phyloP scores from a whole-genome alignment of 768 basidiomycete genomes.

The Tulasnella sp. region DNA sequence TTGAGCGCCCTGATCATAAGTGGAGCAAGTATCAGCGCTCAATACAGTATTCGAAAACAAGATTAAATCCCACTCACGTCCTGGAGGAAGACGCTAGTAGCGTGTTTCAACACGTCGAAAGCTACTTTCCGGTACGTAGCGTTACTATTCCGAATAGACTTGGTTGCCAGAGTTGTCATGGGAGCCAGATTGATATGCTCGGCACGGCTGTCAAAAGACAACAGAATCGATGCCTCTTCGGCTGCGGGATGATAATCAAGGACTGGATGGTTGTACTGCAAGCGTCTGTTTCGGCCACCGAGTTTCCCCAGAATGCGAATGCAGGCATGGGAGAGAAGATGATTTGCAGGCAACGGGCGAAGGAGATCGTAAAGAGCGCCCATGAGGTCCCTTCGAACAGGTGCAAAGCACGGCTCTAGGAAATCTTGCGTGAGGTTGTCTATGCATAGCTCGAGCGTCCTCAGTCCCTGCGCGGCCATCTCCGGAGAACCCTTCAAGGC shows the following conservation, averaged over 20 bases:
- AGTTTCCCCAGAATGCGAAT: slow-evolving; percentile 96
- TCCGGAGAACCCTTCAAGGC: slow-evolving; percentile 87
- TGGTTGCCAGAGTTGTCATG: slow-evolving; percentile 64
- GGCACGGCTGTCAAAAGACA: slow-evolving; percentile 71
- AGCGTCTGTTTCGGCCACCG: slow-evolving; percentile 88
- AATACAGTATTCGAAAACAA: slow-evolving; percentile 24
- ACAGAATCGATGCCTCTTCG: slow-evolving; percentile 66
- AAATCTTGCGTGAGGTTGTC: slow-evolving; percentile 98
- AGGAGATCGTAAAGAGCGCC: slow-evolving; percentile 89
- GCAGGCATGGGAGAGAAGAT: slow-evolving; percentile 90
- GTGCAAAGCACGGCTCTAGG: slow-evolving; percentile 91
- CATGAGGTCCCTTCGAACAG: slow-evolving; percentile 92
- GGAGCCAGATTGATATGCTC: slow-evolving; percentile 70
- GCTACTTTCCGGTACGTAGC: slow-evolving; percentile 48
- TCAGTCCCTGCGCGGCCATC: slow-evolving; percentile 90
- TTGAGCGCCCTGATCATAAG: slow-evolving; percentile 59
- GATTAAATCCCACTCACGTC: slow-evolving; percentile 56
- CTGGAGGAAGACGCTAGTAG: slow-evolving; percentile 68
- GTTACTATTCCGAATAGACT: slow-evolving; percentile 57
- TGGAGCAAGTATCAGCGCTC: not conserved
- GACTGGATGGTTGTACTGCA: slow-evolving; percentile 78
- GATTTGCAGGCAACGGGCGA: slow-evolving; percentile 85
- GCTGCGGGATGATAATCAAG: slow-evolving; percentile 72
- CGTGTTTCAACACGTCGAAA: slow-evolving; percentile 61
- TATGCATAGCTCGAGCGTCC: slow-evolving; percentile 97